Evolutionary conservation across 2,329 filamentous ascomycete species (phyloP).

Genomic region (Trichothecium sympodiale): DNA sequence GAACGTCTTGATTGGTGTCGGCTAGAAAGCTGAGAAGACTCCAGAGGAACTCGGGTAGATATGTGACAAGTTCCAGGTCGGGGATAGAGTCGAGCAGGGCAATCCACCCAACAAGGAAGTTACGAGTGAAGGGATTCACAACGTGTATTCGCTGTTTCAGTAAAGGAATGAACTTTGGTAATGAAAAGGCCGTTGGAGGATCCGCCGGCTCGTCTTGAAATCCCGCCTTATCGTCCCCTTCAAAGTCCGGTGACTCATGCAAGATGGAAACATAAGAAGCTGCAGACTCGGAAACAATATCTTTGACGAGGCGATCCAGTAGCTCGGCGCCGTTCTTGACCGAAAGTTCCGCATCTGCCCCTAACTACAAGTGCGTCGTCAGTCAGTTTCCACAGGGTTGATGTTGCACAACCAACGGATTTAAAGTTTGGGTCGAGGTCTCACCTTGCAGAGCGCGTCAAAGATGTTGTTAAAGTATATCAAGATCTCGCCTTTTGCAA

Average conservation of each 20-base stretch:
- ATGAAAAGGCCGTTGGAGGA: conserved; percentile 79
- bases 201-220: conserved; percentile 30
- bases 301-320: conserved; percentile 86
- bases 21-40: conserved; percentile 87
- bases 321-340: conserved; percentile 98
- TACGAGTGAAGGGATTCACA: conserved; percentile 86
- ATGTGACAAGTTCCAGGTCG: conserved; percentile 87
- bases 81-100: conserved; percentile 91
- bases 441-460: conserved; percentile 89
- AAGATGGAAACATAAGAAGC: conserved; percentile 89
- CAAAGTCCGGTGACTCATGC: conserved; percentile 37
- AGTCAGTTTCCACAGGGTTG: conserved; percentile 2
- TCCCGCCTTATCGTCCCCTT: conserved; percentile 33
- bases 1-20: conserved; percentile 87
- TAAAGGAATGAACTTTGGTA: conserved; percentile 82
- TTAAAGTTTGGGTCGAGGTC: neutral
- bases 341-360: conserved; percentile 88
- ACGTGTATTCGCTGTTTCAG: conserved; percentile 91
- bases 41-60: conserved; percentile 81
- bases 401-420: too few relatives aligned
- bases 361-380: conserved; percentile 47
- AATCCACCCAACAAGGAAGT: conserved; percentile 94
- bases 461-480: conserved; percentile 98
- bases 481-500: conserved; percentile 93
- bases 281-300: conserved; percentile 90